Conservation (phyloP, 2,329 filamentous ascomycete genomes). For the Ilyonectria destructans region DNA sequence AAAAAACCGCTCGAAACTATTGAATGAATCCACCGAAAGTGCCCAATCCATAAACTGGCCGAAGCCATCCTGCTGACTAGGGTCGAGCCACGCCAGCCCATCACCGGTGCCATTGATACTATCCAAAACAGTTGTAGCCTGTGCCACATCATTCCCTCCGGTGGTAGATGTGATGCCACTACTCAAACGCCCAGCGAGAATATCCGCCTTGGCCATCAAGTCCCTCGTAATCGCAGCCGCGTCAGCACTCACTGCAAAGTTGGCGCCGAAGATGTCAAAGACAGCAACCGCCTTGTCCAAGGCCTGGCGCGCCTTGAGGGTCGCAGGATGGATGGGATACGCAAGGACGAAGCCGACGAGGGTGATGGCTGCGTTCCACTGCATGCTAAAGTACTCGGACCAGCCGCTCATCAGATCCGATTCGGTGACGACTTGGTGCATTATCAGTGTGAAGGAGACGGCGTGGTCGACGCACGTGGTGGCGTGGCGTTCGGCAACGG, state of each 20-base stretch:
- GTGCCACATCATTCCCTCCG: neutral
- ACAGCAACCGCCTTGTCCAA: constrained; percentile 58
- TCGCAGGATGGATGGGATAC: constrained; percentile 47
- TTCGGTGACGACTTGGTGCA: constrained; percentile 44
- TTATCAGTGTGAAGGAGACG: constrained; percentile 43
- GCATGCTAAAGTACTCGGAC: constrained; percentile 48
- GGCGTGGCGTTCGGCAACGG: constrained; percentile 38
- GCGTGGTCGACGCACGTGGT: constrained; percentile 43
- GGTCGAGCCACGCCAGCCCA: constrained; percentile 44
- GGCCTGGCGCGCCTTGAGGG: constrained; percentile 42
- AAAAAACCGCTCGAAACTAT: constrained; percentile 46
- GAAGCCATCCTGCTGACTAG: constrained; percentile 38
- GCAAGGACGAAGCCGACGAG: constrained; percentile 54
- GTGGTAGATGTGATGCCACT: constrained; percentile 8
- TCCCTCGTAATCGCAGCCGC: constrained; percentile 57
- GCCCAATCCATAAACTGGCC: constrained; percentile 50
- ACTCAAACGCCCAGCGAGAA: constrained; percentile 28
- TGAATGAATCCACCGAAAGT: constrained; percentile 48
- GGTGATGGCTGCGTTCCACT: constrained; percentile 52
- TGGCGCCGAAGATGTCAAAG: constrained; percentile 53
- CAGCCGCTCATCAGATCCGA: constrained; percentile 47
- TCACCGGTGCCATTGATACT: constrained; percentile 25
- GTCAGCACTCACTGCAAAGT: constrained; percentile 60
- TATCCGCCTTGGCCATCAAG: constrained; percentile 42
- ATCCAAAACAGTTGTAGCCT: neutral